Evolutionary conservation across 1,284 basidiomycete genomes (phyloP), one percentile per base, ranked within the genome.

Genomic region (Mrakiaceae sp.): DNA sequence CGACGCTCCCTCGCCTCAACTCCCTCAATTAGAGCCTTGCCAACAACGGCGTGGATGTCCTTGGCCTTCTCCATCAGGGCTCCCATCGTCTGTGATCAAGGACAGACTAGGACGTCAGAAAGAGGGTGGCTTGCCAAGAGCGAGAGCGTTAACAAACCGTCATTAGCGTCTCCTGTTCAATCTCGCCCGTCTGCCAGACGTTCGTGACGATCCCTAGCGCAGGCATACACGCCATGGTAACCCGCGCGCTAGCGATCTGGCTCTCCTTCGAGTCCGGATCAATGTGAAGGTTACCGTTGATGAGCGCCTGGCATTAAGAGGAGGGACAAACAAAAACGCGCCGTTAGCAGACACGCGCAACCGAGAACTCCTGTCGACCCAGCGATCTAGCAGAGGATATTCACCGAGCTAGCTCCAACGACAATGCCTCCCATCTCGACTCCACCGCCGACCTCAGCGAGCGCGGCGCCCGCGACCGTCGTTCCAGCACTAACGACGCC

Each of bases 171-270:
- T 66, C 64, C 5, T n/a, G 9, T 7, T 49, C 47, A 8, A 60
- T 56, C 56, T 66, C 48, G 7, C 64, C 64, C 3, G 64, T 66
- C 46, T 60, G 51, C 64, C 64, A 66, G 39, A 94, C 68, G 71
- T 82, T 88, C 2, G 92, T 94, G 10, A 94, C 78, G 9, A 82
- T 86, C n/a, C 83, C 85, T n/a, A 98, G 79, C 0, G 94, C 93
- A 59, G 95, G 94, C 80, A 98, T 85, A 67, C 85, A 88, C 0
- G 90, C 84, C 43, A 94, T 74, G 0, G 88, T 82, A 12, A 96
- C 68, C 16, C 81, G 83, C 0, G 87, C 86, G 14, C 78, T 77
- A 5, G 87, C 82, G 2, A 70, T 66, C 39, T 71, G 73, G 0
- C 81, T 79, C 72, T 94, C 92, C 55, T 82, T 79, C 56, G 84